Percentiles rank a stretch among this genome's conserved stretches.
These are phyloP conservation scores for Myriosclerotinia scirpicola DNA, from an alignment of 2,329 filamentous ascomycete species.

Conservation along the genomic window DNA sequence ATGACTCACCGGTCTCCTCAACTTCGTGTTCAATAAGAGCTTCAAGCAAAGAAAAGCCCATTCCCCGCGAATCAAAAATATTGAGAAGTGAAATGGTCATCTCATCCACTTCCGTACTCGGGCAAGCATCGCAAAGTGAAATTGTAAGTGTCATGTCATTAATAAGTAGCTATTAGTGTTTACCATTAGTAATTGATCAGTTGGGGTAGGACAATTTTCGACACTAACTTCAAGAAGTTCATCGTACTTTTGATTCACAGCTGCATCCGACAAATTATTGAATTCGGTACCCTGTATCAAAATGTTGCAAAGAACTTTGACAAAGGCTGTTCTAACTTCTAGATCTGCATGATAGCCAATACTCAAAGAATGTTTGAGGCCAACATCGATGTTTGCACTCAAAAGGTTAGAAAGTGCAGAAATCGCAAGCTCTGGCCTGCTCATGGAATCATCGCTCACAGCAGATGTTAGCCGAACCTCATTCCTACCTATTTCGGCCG, in stretches of 20 bases:
- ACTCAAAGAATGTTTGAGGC: conserved; percentile 66
- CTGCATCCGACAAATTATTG: conserved; percentile 65
- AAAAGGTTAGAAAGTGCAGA: conserved; percentile 67
- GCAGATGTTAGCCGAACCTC: conserved; percentile 46
- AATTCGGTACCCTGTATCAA: conserved; percentile 71
- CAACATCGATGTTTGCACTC: conserved; percentile 70
- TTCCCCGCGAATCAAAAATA: conserved; percentile 66
- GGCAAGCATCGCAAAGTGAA: conserved; percentile 65
- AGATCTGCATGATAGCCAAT: conserved; percentile 71
- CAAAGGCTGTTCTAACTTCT: conserved; percentile 68
- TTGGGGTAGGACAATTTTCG: conserved; percentile 20
- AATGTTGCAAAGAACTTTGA: conserved; percentile 70
- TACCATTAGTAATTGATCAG: conserved; percentile 23
- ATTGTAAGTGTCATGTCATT: conserved; percentile 62
- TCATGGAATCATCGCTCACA: conserved; percentile 54
- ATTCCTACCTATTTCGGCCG: conserved; percentile 46
- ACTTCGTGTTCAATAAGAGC: conserved; percentile 68
- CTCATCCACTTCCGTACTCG: conserved; percentile 67
- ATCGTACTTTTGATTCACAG: conserved; percentile 68
- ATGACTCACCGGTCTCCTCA: conserved; percentile 57
- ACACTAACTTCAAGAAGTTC: conserved; percentile 57
- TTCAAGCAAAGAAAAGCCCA: conserved; percentile 63
- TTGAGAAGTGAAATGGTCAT: conserved; percentile 66
- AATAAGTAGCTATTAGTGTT: conserved; percentile 52
- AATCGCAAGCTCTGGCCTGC: conserved; percentile 63